Conservation (phyloP, 257 asterid species). For the Solanum boliviense region DNA sequence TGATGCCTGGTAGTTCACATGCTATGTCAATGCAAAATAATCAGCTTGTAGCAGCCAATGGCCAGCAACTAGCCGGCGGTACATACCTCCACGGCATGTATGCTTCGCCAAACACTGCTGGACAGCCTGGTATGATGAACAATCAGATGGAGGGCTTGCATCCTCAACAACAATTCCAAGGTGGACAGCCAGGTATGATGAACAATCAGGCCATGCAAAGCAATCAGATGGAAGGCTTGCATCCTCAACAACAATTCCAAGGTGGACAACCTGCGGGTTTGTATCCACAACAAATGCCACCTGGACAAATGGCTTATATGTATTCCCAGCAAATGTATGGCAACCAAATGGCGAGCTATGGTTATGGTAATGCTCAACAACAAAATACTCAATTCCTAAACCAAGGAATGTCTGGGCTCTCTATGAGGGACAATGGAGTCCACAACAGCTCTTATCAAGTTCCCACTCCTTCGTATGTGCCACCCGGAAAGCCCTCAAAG, state of each 20-base stretch:
- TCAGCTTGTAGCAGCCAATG: constrained; percentile 17
- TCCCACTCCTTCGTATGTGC: constrained; percentile 37
- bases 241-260: constrained; percentile 24
- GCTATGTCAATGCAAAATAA: constrained; percentile 5
- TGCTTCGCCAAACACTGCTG: constrained; percentile 23
- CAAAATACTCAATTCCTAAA: constrained; percentile 55
- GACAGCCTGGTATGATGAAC: constrained; percentile 31
- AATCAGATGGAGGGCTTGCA: constrained; percentile 30
- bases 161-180: constrained; percentile 20
- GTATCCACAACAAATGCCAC: constrained; percentile 64
- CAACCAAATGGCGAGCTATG: constrained; percentile 53
- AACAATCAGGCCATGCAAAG: constrained; percentile 28
- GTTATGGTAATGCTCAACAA: constrained; percentile 42
- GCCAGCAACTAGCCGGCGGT: constrained; percentile 20
- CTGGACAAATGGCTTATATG: constrained; percentile 64
- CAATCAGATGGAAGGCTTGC: constrained; percentile 28
- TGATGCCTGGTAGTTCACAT: not conserved
- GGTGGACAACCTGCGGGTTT: constrained; percentile 23
- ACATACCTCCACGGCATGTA: constrained; percentile 32
- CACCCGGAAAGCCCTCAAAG: constrained; percentile 57
- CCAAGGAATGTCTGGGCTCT: constrained; percentile 66
- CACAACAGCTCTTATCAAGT: constrained; percentile 20
- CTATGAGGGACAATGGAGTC: constrained; percentile 52
- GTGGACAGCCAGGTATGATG: constrained; percentile 8
- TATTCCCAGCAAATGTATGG: constrained; percentile 68